Percentiles rank a stretch among this genome's conserved stretches.
Conservation (phyloP, 768 basidiomycete genomes). For the Lactarius psammicola region DNA sequence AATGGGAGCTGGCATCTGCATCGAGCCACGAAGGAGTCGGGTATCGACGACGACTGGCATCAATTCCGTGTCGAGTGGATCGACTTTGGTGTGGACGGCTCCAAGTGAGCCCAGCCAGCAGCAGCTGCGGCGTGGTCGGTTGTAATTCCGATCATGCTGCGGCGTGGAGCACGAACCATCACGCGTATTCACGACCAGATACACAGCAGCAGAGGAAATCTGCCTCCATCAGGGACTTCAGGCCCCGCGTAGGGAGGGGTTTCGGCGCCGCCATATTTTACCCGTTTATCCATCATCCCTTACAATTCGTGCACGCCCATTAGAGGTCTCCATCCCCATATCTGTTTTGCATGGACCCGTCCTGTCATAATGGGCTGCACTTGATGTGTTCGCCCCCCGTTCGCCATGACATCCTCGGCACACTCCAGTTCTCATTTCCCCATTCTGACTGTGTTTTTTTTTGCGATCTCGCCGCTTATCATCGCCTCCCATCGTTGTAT, state of each 20-base stretch:
- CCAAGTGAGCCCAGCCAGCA: background rate
- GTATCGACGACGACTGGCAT: conserved; percentile 19
- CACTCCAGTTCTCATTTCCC: background rate
- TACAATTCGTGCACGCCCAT: background rate
- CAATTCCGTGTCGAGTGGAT: conserved; percentile 29
- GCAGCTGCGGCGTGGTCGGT: background rate
- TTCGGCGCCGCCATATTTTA: background rate
- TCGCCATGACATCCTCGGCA: background rate
- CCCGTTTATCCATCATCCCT: background rate
- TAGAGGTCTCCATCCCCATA: conserved; percentile 6
- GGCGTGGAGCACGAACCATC: background rate
- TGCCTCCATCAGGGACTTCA: background rate
- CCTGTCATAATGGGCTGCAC: conserved; percentile 5
- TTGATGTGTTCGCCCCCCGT: conserved; percentile 16
- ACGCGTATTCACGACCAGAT: background rate
- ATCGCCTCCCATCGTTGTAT: background rate
- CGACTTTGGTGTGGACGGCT: conserved; percentile 8
- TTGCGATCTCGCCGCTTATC: conserved; percentile 5
- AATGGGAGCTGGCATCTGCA: conserved; percentile 10
- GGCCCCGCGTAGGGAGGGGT: background rate
- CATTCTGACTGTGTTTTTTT: background rate
- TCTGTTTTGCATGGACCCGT: background rate
- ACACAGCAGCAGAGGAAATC: background rate
- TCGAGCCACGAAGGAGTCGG: conserved; percentile 7
- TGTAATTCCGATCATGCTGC: background rate